Evolutionary conservation across 225 moss, liverwort and hornwort species (phyloP).

Genomic region (Pleurozium schreberi): DNA sequence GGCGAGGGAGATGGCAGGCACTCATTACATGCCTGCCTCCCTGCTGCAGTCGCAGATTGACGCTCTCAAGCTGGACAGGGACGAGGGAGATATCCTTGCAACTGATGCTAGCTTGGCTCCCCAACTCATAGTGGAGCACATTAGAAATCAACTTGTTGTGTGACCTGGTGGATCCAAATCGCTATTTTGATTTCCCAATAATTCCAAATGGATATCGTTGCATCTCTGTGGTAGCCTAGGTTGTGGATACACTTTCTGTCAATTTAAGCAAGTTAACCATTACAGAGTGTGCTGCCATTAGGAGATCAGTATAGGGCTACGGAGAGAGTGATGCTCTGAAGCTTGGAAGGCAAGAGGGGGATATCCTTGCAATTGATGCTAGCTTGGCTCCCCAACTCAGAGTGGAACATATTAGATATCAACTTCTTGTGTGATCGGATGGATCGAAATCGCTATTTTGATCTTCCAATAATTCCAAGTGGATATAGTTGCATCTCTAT

Average conservation of each 20-base stretch:
- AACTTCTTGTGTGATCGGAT: not conserved
- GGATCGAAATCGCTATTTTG: not conserved
- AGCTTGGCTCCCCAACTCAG: constrained; percentile 7
- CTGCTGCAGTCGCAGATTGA: constrained; percentile 69
- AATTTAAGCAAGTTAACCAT: no score
- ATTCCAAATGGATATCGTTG: not conserved
- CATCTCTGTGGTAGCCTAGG: not conserved
- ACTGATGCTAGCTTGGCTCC: constrained; percentile 28
- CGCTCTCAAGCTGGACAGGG: constrained; percentile 23
- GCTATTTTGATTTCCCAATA: not conserved
- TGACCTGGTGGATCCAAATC: not conserved
- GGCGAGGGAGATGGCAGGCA: constrained; percentile 49
- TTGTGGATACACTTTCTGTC: not conserved
- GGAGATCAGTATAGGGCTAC: not conserved
- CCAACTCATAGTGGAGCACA: not conserved
- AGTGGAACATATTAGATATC: constrained; percentile 1
- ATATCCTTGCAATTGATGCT: constrained; percentile 22
- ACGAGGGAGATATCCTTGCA: constrained; percentile 30
- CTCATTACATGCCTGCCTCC: constrained; percentile 71
- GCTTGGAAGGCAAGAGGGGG: constrained; percentile 26
- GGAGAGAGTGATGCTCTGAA: constrained; percentile 34
- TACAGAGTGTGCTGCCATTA: not conserved
- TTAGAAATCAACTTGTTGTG: constrained; percentile 1
- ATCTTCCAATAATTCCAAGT: not conserved
- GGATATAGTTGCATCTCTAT: not conserved